These are phyloP conservation scores for Boletus patriciae DNA, from an alignment of 768 basidiomycete species.

Conservation along the genomic window DNA sequence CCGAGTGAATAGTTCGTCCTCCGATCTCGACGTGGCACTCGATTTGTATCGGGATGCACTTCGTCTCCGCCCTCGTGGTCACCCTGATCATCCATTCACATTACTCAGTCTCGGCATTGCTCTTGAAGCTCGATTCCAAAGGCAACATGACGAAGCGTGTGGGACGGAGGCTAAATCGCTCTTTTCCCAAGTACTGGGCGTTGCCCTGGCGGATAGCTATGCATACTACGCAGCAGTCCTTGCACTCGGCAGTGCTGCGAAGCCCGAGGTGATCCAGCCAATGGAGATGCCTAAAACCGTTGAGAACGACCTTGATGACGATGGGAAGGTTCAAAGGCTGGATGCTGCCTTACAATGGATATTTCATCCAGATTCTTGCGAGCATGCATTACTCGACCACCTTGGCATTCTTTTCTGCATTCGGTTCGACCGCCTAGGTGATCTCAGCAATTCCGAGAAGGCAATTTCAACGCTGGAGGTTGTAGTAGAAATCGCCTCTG, in stretches of 20 bases:
- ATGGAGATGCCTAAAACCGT: no score
- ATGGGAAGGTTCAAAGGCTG: neutral
- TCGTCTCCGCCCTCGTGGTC: slow-evolving; percentile 2
- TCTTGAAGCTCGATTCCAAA: slow-evolving; percentile 7
- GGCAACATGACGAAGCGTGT: neutral
- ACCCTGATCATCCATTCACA: slow-evolving; percentile 1
- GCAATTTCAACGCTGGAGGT: neutral
- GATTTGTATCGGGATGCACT: neutral
- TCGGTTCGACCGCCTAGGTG: neutral
- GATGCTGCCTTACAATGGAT: neutral
- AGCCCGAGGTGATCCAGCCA: neutral
- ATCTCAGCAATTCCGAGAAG: neutral
- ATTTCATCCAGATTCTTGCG: neutral
- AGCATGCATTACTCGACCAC: neutral
- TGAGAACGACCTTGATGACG: neutral
- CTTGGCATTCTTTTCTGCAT: neutral
- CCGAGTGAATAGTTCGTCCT: neutral
- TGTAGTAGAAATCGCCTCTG: neutral
- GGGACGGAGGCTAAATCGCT: slow-evolving; percentile 4
- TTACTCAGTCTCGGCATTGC: slow-evolving; percentile 2
- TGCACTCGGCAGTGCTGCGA: neutral
- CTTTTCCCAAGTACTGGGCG: neutral
- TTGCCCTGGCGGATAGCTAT: neutral
- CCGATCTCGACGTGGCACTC: slow-evolving; percentile 2
- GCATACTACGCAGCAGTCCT: neutral